A percentile compares a stretch with the other conserved stretches of the same genome.
phyloP scores from a whole-genome alignment of 2,329 filamentous ascomycete species.

The Nectriaceae sp. region DNA sequence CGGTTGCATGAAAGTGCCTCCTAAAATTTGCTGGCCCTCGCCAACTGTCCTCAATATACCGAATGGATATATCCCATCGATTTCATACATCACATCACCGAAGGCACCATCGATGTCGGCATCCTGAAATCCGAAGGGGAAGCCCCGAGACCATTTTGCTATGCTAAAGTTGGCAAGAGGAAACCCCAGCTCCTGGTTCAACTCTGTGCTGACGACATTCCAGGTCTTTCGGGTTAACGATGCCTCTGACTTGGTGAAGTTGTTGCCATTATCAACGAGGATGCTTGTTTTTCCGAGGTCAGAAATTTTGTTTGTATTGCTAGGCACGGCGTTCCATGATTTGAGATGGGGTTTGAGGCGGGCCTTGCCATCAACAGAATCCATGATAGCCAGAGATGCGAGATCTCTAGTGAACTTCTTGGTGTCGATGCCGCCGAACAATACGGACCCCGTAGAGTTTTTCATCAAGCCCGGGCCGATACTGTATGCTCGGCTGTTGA shows the following conservation, averaged over 20 bases:
- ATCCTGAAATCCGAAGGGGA: slow-evolving; percentile 2
- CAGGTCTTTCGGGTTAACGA: slow-evolving; percentile 23
- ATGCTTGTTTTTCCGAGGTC: slow-evolving; percentile 45
- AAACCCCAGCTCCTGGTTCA: slow-evolving; percentile 43
- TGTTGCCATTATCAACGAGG: slow-evolving; percentile 64
- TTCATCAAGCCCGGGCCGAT: slow-evolving; percentile 22
- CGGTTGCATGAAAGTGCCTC: slow-evolving; percentile 41
- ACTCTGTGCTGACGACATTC: slow-evolving; percentile 36
- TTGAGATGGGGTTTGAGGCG: slow-evolving; percentile 38
- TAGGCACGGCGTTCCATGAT: slow-evolving; percentile 30
- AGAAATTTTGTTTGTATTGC: slow-evolving; percentile 35
- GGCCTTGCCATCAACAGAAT: slow-evolving; percentile 23
- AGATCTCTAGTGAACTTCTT: slow-evolving; percentile 53
- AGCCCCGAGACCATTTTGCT: not conserved
- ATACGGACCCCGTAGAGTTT: slow-evolving; percentile 17
- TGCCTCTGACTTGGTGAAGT: slow-evolving; percentile 61
- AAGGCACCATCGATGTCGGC: slow-evolving; percentile 4
- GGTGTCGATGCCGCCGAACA: slow-evolving; percentile 57
- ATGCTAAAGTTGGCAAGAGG: slow-evolving; percentile 6
- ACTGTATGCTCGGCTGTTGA: slow-evolving; percentile 31
- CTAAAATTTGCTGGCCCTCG: slow-evolving; percentile 31
- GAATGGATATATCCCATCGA: not conserved
- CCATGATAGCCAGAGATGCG: slow-evolving; percentile 52
- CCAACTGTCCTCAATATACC: slow-evolving; percentile 15
- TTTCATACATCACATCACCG: slow-evolving; percentile 3